Conservation (phyloP, 1,284 basidiomycete genomes). For the Coriolopsis trogii region DNA sequence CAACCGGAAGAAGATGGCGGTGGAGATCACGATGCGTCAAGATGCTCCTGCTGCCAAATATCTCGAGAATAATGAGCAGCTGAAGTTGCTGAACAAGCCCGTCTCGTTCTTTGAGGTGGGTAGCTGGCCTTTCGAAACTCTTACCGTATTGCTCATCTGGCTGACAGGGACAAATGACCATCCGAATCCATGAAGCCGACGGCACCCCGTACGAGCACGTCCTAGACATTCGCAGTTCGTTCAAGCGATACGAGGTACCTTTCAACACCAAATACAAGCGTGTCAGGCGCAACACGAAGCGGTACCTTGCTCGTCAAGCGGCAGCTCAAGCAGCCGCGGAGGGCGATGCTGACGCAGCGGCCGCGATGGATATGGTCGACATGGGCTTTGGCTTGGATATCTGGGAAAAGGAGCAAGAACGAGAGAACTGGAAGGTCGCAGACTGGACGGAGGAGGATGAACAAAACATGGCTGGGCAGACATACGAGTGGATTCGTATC, state of each 20-base stretch:
- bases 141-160: constrained; percentile 8
- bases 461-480: constrained; percentile 88
- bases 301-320: constrained; percentile 91
- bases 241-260: constrained; percentile 94
- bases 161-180: constrained; percentile 90
- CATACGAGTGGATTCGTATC: constrained; percentile 99
- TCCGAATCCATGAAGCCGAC: constrained; percentile 98
- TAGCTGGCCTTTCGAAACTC: not conserved
- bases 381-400: constrained; percentile 95
- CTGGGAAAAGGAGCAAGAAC: constrained; percentile 95
- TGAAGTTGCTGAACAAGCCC: constrained; percentile 76
- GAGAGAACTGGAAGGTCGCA: constrained; percentile 93
- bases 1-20: constrained; percentile 97
- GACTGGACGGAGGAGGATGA: constrained; percentile 99
- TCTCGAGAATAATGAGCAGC: constrained; percentile 69
- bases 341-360: constrained; percentile 87
- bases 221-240: constrained; percentile 84
- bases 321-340: constrained; percentile 93
- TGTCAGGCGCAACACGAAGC: constrained; percentile 91
- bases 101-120: constrained; percentile 84
- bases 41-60: constrained; percentile 77
- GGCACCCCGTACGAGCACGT: constrained; percentile 99
- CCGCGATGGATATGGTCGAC: constrained; percentile 93
- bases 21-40: constrained; percentile 94
- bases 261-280: constrained; percentile 99